Evolutionary conservation across 2,329 filamentous ascomycete genomes (phyloP).

Genomic region (Neoascochyta sp.): DNA sequence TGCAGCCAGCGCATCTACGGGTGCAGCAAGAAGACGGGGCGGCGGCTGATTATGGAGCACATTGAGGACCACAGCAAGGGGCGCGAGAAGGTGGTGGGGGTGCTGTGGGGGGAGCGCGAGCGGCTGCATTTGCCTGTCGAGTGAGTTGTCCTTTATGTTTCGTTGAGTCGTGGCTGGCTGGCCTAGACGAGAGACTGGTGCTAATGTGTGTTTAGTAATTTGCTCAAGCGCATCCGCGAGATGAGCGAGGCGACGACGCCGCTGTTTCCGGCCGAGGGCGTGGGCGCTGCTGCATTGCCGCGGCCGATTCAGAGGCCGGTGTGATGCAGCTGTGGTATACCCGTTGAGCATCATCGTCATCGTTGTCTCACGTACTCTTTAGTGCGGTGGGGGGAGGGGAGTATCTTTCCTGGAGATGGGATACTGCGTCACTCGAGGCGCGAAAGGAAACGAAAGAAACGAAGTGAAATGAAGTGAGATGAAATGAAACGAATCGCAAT

Average conservation of each 20-base stretch:
- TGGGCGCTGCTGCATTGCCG: no score
- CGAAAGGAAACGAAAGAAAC: no score
- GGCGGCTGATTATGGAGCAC: slow-evolving; percentile 58
- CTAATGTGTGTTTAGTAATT: slow-evolving; percentile 29
- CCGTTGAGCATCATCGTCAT: no score
- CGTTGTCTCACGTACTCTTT: no score
- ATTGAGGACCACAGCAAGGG: slow-evolving; percentile 59
- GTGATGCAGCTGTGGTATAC: no score
- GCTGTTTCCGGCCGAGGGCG: slow-evolving; percentile 17
- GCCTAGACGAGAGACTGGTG: no score
- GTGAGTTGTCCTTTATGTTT: slow-evolving; percentile 17
- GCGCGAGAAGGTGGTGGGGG: slow-evolving; percentile 47
- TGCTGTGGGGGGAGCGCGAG: slow-evolving; percentile 54
- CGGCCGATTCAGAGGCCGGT: slow-evolving; percentile 11
- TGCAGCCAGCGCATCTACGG: slow-evolving; percentile 63
- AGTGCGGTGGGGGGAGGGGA: background rate
- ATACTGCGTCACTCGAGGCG: no score
- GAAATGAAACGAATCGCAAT: no score
- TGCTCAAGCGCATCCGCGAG: slow-evolving; percentile 47
- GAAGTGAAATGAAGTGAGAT: no score
- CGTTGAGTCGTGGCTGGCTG: background rate
- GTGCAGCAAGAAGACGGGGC: slow-evolving; percentile 55
- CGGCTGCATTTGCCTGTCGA: slow-evolving; percentile 40
- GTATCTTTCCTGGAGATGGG: no score
- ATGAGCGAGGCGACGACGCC: slow-evolving; percentile 35